phyloP scores from a whole-genome alignment of 1,284 basidiomycete genomes.

The Meripilus lineatus region DNA sequence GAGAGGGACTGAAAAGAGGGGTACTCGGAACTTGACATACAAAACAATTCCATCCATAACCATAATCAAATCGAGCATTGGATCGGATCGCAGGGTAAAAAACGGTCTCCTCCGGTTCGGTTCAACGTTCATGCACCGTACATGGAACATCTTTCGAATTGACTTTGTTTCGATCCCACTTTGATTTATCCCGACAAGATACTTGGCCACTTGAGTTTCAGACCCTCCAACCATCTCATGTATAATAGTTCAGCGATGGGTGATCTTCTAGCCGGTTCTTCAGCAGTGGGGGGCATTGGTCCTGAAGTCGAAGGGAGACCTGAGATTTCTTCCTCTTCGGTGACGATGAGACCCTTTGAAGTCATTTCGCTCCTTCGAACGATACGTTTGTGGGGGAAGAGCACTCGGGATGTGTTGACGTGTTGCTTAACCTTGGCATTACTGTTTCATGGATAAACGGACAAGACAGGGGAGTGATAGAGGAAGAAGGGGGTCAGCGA shows the following conservation, averaged over 20 bases:
- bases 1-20: too few relatives aligned
- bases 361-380: conserved; percentile 80
- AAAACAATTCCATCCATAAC: too few relatives aligned
- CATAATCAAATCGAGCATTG: too few relatives aligned
- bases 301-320: conserved; percentile 35
- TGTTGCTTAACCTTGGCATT: conserved; percentile 71
- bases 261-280: conserved; percentile 49
- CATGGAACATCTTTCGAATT: too few relatives aligned
- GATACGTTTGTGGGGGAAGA: conserved; percentile 77
- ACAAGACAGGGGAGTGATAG: conserved; percentile 11
- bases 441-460: conserved; percentile 45
- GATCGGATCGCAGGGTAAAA: too few relatives aligned
- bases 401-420: conserved; percentile 64
- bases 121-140: too few relatives aligned
- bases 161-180: too few relatives aligned
- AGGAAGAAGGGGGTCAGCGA: conserved; percentile 1
- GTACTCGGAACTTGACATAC: too few relatives aligned
- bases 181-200: conserved; percentile 39
- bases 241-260: conserved; percentile 94
- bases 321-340: conserved; percentile 68
- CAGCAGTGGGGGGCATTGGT: conserved; percentile 20
- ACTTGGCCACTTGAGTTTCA: conserved; percentile 85
- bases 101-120: too few relatives aligned
- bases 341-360: conserved; percentile 70
- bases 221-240: conserved; percentile 91